Base-by-base conservation (phyloP, 1,139 yeast species). In the Diutina siamensis region DNA sequence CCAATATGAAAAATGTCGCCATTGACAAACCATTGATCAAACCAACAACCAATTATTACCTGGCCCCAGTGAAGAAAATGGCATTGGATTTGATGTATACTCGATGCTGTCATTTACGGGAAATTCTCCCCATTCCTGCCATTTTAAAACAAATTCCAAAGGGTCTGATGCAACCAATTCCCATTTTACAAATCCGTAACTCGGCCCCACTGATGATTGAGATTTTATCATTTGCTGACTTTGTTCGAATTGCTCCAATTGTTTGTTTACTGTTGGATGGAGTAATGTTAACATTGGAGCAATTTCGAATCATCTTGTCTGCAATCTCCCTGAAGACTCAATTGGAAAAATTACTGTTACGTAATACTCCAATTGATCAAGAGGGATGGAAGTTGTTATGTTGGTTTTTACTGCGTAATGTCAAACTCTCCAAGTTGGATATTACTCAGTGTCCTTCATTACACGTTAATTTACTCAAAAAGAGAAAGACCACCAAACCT, bases 181-280 rank as follows among this genome's bases (percentile, higher is more conserved):
- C 87, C 1, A 51, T 76, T 2, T 58, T 83, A 45, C 87, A 80
- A 53, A 58, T 83, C 46, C 67, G 83, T 51, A 83, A 83, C 51
- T 88, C 92, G 3, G 67, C 74, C 32, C 94, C 94, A 1, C 80
- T 89, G 0, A 65, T 80, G 70, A 76, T 83, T 42, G 94, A 83
- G 57, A 72, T 83, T 34, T 72, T 80, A 52, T 76, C 92, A 0
- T 83, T 83, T 59, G 76, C 88, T 21, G 94, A 83, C 58, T 83
- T 83, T 53, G 67, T 83, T 32, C 68, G 89, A 46, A 76, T 83
- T 50, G 87, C 89, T 0, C 89, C 92, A 0, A 70, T 83, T 9
- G 63, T 80, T 15, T 79, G 85, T 59, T 61, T 83, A 13, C 76
- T 84, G 0, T 61, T 83, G 40, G 94, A 83, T 61, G 89, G 89